These are phyloP conservation scores for Verbascum thapsus DNA, from an alignment of 257 asterid species.

Conservation along the genomic window DNA sequence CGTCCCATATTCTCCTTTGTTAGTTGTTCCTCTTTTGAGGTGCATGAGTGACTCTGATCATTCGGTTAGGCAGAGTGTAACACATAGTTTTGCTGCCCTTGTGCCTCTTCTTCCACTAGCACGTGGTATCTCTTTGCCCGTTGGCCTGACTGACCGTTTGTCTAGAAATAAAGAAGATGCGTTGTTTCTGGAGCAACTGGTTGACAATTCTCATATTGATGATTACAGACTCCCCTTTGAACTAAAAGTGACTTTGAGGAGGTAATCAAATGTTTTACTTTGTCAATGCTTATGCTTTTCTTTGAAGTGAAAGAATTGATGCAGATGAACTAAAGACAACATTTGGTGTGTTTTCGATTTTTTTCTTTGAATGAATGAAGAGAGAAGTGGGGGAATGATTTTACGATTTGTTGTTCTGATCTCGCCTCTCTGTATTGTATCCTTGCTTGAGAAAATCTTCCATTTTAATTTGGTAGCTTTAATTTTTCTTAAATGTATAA, in stretches of 20 bases:
- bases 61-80: slow-evolving; percentile 98
- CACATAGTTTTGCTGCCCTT: slow-evolving; percentile 95
- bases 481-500: no score
- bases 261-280: slow-evolving; percentile 46
- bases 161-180: slow-evolving; percentile 89
- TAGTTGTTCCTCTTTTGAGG: slow-evolving; percentile 94
- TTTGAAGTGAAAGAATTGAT: slow-evolving; percentile 19
- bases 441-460: not conserved
- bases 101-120: slow-evolving; percentile 98
- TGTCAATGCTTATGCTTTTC: slow-evolving; percentile 8
- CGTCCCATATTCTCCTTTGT: slow-evolving; percentile 93
- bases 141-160: slow-evolving; percentile 73
- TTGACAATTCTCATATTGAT: slow-evolving; percentile 94
- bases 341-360: not conserved
- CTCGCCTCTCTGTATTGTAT: not conserved
- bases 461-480: not conserved
- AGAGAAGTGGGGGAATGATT: not conserved
- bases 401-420: not conserved
- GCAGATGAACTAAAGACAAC: no score
- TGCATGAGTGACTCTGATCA: slow-evolving; percentile 96
- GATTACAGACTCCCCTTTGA: slow-evolving; percentile 89
- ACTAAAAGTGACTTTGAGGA: slow-evolving; percentile 83
- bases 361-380: not conserved
- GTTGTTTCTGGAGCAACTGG: slow-evolving; percentile 91
- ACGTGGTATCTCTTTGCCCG: slow-evolving; percentile 80